phyloP scores from a whole-genome alignment of 257 asterid genomes.

The Petunia secreta region DNA sequence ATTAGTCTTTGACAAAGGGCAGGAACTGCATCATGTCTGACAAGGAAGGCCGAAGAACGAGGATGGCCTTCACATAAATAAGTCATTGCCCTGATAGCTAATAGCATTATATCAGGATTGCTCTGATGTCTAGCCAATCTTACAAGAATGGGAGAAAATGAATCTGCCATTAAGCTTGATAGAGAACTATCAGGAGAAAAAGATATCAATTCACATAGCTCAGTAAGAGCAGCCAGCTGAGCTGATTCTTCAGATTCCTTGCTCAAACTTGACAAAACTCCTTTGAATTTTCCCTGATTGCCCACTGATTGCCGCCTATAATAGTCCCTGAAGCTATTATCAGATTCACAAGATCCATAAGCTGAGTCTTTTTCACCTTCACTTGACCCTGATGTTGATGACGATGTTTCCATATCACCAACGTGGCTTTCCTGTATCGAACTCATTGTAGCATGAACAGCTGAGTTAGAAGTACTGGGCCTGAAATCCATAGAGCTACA shows the following conservation, averaged over 20 bases:
- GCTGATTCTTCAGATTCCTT: conserved; percentile 74
- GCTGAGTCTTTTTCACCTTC: conserved; percentile 79
- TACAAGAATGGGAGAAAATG: conserved; percentile 77
- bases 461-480: conserved; percentile 76
- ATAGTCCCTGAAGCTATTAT: conserved; percentile 59
- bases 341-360: conserved; percentile 82
- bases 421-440: conserved; percentile 58
- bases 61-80: conserved; percentile 87
- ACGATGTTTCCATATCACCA: conserved; percentile 76
- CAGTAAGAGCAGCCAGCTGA: conserved; percentile 78
- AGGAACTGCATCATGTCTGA: conserved; percentile 82
- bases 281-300: conserved; percentile 67
- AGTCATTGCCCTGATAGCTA: conserved; percentile 89
- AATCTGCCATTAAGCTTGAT: conserved; percentile 76
- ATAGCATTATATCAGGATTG: conserved; percentile 79
- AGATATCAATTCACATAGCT: conserved; percentile 88
- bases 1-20: conserved; percentile 78
- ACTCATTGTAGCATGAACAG: conserved; percentile 53
- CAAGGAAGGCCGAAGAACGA: conserved; percentile 73
- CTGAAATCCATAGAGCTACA: conserved; percentile 75
- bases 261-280: conserved; percentile 59
- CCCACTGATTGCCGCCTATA: conserved; percentile 53
- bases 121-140: conserved; percentile 68
- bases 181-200: conserved; percentile 78
- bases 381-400: conserved; percentile 77